phyloP scores from a whole-genome alignment of 805 yeast genomes.

The Zygosaccharomyces gambellarensis region DNA sequence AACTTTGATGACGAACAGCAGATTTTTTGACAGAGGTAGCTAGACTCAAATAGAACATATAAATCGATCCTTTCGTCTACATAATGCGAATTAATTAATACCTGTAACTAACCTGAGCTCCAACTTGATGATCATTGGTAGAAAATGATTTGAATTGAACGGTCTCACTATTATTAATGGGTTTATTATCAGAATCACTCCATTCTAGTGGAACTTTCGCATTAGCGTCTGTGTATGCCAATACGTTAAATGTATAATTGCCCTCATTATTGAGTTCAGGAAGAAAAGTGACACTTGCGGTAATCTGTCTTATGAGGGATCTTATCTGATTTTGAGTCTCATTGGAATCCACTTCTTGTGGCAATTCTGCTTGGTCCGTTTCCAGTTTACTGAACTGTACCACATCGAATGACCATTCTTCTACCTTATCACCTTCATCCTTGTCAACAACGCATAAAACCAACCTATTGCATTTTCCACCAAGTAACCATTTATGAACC shows the following conservation, averaged over 20 bases:
- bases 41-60: conserved; percentile 17
- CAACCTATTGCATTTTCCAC: conserved; percentile 61
- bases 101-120: conserved; percentile 56
- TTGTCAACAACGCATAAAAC: conserved; percentile 70
- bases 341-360: conserved; percentile 27
- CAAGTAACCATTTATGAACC: conserved; percentile 66
- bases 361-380: conserved; percentile 6
- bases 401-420: conserved; percentile 81
- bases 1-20: conserved; percentile 18
- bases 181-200: conserved; percentile 69
- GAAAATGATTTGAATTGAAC: conserved; percentile 66
- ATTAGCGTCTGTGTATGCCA: conserved; percentile 72
- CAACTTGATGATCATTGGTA: conserved; percentile 65
- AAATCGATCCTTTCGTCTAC: conserved; percentile 3
- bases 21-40: conserved; percentile 24
- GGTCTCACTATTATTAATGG: conserved; percentile 54
- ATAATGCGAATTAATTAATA: conserved; percentile 14
- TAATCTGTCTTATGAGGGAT: conserved; percentile 79
- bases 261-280: conserved; percentile 61
- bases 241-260: conserved; percentile 71
- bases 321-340: conserved; percentile 73
- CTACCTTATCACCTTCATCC: conserved; percentile 62
- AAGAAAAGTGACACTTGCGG: conserved; percentile 79
- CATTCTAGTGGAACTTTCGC: conserved; percentile 74
- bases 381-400: conserved; percentile 32